Evolutionary conservation across 1,284 basidiomycete genomes (phyloP).

Genomic region (Pseudozyma sp.): DNA sequence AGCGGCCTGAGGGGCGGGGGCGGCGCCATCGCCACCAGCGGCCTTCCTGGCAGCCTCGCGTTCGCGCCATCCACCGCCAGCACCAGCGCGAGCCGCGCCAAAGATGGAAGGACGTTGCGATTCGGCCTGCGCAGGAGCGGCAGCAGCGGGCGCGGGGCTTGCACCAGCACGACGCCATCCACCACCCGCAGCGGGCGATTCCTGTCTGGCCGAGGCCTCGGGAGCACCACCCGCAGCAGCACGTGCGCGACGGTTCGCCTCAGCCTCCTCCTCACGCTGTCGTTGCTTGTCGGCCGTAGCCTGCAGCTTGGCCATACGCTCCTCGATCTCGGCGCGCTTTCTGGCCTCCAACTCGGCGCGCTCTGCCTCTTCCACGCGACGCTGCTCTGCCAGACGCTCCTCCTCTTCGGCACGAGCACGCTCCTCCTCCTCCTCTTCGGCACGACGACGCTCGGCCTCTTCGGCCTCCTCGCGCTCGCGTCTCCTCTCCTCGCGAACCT

Average conservation of each 20-base stretch:
- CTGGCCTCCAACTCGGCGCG: constrained; percentile 64
- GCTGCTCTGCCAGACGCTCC: constrained; percentile 56
- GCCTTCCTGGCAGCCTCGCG: constrained; percentile 42
- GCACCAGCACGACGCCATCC: constrained; percentile 24
- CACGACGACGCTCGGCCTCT: constrained; percentile 58
- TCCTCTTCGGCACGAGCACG: constrained; percentile 45
- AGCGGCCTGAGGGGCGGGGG: neutral
- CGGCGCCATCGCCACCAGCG: constrained; percentile 16
- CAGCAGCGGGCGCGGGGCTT: constrained; percentile 10
- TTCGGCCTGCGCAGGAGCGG: constrained; percentile 27
- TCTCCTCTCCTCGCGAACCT: constrained; percentile 48
- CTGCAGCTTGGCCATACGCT: constrained; percentile 62
- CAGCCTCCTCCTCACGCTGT: constrained; percentile 58
- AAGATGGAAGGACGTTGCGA: constrained; percentile 40
- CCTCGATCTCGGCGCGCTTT: constrained; percentile 66
- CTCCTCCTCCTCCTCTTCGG: constrained; percentile 54
- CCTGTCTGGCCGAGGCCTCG: constrained; percentile 13
- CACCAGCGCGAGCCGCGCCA: constrained; percentile 31
- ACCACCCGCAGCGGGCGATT: constrained; percentile 22
- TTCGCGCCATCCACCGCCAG: constrained; percentile 33
- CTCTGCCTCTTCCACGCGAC: constrained; percentile 59
- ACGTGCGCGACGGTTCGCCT: constrained; percentile 31
- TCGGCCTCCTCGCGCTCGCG: constrained; percentile 54
- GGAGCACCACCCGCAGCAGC: constrained; percentile 10
- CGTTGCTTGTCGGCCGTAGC: constrained; percentile 59